Evolutionary conservation across 192 early-diverging fungal species (phyloP).

Genomic region (Mortierella antarctica): DNA sequence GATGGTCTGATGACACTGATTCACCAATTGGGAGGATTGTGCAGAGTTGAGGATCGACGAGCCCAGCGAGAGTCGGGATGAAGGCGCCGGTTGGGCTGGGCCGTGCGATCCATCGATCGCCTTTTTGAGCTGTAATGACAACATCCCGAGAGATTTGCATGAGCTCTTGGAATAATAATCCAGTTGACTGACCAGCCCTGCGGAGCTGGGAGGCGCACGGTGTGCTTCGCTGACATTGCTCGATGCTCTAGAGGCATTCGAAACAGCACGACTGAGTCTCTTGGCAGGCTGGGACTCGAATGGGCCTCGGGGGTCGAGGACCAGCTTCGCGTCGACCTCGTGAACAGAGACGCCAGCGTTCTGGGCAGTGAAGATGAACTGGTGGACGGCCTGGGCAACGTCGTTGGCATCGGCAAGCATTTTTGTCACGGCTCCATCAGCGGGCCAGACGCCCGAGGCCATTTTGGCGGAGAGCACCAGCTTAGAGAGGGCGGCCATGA

Average conservation of each 20-base stretch:
- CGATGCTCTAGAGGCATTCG: constrained; percentile 18
- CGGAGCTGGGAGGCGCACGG: background rate
- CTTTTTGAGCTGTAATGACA: constrained; percentile 38
- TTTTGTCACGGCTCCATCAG: constrained; percentile 80
- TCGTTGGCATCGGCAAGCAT: constrained; percentile 83
- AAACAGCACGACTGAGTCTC: constrained; percentile 26
- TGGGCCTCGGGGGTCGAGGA: constrained; percentile 38
- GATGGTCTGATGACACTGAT: constrained; percentile 46
- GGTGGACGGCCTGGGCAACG: constrained; percentile 77
- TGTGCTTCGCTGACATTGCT: constrained; percentile 2
- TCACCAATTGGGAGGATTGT: constrained; percentile 50
- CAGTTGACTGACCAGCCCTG: constrained; percentile 32
- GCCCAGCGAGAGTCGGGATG: constrained; percentile 25
- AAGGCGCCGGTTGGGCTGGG: background rate
- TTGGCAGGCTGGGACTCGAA: constrained; percentile 15
- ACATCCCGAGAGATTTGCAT: constrained; percentile 28
- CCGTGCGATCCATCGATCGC: constrained; percentile 23
- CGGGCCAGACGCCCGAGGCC: constrained; percentile 90
- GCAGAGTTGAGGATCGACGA: constrained; percentile 39
- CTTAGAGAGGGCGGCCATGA: constrained; percentile 86
- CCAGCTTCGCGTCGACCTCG: constrained; percentile 55
- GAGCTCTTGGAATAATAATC: constrained; percentile 53
- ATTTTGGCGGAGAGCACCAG: constrained; percentile 85
- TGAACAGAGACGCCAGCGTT: constrained; percentile 45
- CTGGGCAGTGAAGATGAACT: constrained; percentile 68